Conservation (phyloP, 2,329 filamentous ascomycete genomes). For the Fonsecaea pugnacius region DNA sequence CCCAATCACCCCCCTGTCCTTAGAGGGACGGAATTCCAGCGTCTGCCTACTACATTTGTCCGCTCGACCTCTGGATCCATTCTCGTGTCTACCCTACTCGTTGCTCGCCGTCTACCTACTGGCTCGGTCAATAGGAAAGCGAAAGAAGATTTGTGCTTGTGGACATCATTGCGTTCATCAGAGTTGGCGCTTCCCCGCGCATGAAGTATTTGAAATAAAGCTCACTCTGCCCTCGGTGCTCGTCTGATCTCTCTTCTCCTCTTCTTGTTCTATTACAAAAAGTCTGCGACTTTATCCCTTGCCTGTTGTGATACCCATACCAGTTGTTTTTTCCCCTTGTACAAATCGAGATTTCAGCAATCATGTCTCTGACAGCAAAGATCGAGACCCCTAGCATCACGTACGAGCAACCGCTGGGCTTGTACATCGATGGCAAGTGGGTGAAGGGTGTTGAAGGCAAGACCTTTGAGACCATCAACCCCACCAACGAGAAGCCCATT, state of each 20-base stretch:
- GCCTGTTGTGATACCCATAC: slow-evolving; percentile 28
- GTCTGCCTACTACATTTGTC: slow-evolving; percentile 14
- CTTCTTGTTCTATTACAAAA: slow-evolving; percentile 34
- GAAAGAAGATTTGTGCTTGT: slow-evolving; percentile 18
- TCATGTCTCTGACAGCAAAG: slow-evolving; percentile 47
- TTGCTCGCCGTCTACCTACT: slow-evolving; percentile 9
- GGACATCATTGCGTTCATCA: slow-evolving; percentile 10
- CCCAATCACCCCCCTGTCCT: slow-evolving; percentile 13
- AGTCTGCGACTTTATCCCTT: slow-evolving; percentile 10
- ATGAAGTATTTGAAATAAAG: slow-evolving; percentile 34
- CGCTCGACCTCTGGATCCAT: slow-evolving; percentile 20
- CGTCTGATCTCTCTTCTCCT: slow-evolving; percentile 43
- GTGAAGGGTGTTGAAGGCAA: slow-evolving; percentile 81
- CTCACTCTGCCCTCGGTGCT: slow-evolving; percentile 23
- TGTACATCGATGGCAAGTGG: slow-evolving; percentile 77
- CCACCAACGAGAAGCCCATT: slow-evolving; percentile 81
- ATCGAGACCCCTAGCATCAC: slow-evolving; percentile 48
- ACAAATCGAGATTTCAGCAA: slow-evolving; percentile 25
- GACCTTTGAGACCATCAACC: slow-evolving; percentile 92
- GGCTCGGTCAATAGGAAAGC: slow-evolving; percentile 38
- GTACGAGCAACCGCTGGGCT: slow-evolving; percentile 49
- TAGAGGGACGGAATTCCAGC: slow-evolving; percentile 20
- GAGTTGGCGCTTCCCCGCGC: slow-evolving; percentile 34
- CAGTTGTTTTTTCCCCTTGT: slow-evolving; percentile 13
- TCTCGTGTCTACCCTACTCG: slow-evolving; percentile 5